Conservation (phyloP, 208 protist species). For the Trypanosoma theileri region DNA sequence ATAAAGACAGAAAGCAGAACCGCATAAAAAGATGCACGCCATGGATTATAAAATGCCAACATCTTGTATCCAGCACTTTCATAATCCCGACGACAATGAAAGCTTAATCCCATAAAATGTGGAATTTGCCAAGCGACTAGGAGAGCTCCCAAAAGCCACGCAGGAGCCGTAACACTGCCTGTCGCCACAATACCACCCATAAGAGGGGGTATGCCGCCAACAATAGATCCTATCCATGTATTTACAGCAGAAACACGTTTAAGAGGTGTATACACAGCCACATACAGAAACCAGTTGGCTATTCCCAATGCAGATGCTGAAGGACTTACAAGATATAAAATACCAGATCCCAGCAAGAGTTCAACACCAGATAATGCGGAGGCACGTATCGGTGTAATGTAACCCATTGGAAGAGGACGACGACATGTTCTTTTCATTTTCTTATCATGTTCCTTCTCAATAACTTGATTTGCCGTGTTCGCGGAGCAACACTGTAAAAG, state of each 20-base stretch:
- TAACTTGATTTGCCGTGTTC: constrained; percentile 89
- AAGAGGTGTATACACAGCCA: constrained; percentile 86
- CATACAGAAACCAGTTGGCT: constrained; percentile 87
- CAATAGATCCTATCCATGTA: constrained; percentile 91
- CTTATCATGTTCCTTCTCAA: constrained; percentile 77
- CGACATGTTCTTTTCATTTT: constrained; percentile 91
- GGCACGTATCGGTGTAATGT: constrained; percentile 54
- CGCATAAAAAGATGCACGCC: constrained; percentile 85
- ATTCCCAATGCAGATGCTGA: constrained; percentile 60
- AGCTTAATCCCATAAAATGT: constrained; percentile 90
- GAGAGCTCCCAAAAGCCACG: constrained; percentile 70
- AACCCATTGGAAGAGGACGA: constrained; percentile 77
- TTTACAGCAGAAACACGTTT: constrained; percentile 86
- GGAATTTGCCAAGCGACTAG: constrained; percentile 92
- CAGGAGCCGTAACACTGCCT: constrained; percentile 45
- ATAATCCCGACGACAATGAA: constrained; percentile 90
- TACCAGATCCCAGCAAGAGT: constrained; percentile 60
- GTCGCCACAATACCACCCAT: constrained; percentile 85
- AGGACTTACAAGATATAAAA: constrained; percentile 69
- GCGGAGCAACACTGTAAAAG: constrained; percentile 84
- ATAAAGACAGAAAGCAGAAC: constrained; percentile 73
- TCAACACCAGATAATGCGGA: constrained; percentile 42
- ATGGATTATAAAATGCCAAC: constrained; percentile 85
- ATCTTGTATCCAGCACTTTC: constrained; percentile 90
- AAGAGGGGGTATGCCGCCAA: constrained; percentile 88